Base-by-base conservation (phyloP, 148 eudicot species). In the Rhododendron simsii region DNA sequence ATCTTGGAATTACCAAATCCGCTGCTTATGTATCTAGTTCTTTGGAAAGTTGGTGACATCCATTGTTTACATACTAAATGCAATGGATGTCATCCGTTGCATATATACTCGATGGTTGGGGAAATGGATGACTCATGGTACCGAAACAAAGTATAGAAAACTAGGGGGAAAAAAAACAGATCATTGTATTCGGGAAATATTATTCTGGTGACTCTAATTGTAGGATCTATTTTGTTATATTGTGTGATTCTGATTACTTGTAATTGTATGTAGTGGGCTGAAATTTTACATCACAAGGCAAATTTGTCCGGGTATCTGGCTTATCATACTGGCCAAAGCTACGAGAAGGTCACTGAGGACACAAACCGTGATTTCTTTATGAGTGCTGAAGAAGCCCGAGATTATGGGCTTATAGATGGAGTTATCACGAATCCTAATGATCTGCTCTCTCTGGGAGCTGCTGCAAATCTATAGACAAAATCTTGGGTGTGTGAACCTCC, bases 331-430 rank as follows among this genome's bases (percentile, higher is more conserved):
- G 98, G 96, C 73, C 98, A 96, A 90, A 95, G 98, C 91, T 89
- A 95, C 37, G 93, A 93, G 80, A 91, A 87, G 91, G 95, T 96
- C 84, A 92, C 91, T 86, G 87, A 92, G 65, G 98, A 96, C 89
- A 96, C 98, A 2, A 95, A 92, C 81, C 93, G 93, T 50, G 99
- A 96, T 80, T 95, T 90, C 87, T 96, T 95, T 88, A 96, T 95
- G 99, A 93, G 98, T 86, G 95, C 99, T 74, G 92, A 95, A 87
- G 99, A 97, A 93, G 99, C 98, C 85, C 88, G 93, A 89, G 98
- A 94, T 21, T 97, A 95, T 75, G 99, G 98, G 33, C 95, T 97
- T 39, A 91, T 97, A 57, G 99, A 97, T 45, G 98, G 95, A 74
- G 95, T 97, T 83, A 95, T 97, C 87, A 87, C 87, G 93, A 96